Conservation (phyloP, 345 rosid genomes). For the Eutrema heterophyllum region DNA sequence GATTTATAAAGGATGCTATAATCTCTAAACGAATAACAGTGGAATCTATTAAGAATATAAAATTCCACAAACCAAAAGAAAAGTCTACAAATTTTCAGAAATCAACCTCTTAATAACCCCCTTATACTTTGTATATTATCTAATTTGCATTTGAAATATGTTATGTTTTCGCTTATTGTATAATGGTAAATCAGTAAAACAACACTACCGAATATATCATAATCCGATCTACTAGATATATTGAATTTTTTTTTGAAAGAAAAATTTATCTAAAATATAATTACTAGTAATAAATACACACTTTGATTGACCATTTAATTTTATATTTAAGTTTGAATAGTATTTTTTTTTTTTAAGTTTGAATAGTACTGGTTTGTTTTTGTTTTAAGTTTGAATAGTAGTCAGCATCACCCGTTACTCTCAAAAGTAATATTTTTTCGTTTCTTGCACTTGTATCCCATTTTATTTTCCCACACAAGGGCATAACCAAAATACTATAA, state of each 20-base stretch:
- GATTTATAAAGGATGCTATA: too few species aligned
- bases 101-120: too few species aligned
- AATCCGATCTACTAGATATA: background rate
- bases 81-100: too few species aligned
- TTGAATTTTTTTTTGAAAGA: background rate
- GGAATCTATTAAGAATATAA: too few species aligned
- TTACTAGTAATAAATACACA: background rate
- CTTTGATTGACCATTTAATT: background rate
- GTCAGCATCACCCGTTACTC: constrained; percentile 13
- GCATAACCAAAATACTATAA: background rate
- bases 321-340: background rate
- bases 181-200: background rate
- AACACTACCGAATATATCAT: background rate
- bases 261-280: background rate
- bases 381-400: background rate
- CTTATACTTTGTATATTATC: background rate
- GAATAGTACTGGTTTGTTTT: background rate
- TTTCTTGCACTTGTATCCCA: background rate
- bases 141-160: background rate
- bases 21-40: too few species aligned
- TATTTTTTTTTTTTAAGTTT: background rate
- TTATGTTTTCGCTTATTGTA: background rate
- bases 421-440: background rate
- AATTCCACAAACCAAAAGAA: too few species aligned
- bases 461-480: background rate